phyloP scores from a whole-genome alignment of 257 asterid species.

The Thymus quinquecostatus region DNA sequence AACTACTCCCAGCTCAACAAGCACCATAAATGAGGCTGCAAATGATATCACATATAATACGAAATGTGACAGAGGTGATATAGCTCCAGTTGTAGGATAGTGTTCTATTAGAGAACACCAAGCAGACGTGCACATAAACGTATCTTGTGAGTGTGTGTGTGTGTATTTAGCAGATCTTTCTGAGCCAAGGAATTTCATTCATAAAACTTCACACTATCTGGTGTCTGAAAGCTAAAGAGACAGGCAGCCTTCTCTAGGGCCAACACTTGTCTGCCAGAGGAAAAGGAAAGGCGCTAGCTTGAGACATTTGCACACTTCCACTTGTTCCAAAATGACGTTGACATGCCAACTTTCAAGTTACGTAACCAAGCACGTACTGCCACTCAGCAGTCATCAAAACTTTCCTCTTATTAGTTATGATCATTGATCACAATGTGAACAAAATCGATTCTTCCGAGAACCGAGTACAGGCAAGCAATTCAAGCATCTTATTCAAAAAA shows the following conservation, averaged over 20 bases:
- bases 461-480: background rate
- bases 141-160: background rate
- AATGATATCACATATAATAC: slow-evolving; percentile 6
- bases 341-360: background rate
- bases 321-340: slow-evolving; percentile 5
- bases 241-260: background rate
- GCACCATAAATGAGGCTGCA: slow-evolving; percentile 5
- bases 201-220: slow-evolving; percentile 1
- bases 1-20: background rate
- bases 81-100: background rate
- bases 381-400: too few species aligned
- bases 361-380: background rate
- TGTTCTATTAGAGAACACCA: background rate
- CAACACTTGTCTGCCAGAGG: too few species aligned
- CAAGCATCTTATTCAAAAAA: slow-evolving; percentile 18
- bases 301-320: slow-evolving; percentile 10
- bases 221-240: background rate
- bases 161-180: background rate
- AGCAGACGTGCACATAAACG: background rate
- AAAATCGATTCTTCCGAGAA: slow-evolving; percentile 16
- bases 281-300: background rate
- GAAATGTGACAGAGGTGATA: slow-evolving; percentile 5
- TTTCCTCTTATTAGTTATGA: too few species aligned
- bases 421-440: slow-evolving; percentile 1
- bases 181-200: background rate